Conservation (phyloP, 129 eudicot genomes). For the Sambucus nigra region DNA sequence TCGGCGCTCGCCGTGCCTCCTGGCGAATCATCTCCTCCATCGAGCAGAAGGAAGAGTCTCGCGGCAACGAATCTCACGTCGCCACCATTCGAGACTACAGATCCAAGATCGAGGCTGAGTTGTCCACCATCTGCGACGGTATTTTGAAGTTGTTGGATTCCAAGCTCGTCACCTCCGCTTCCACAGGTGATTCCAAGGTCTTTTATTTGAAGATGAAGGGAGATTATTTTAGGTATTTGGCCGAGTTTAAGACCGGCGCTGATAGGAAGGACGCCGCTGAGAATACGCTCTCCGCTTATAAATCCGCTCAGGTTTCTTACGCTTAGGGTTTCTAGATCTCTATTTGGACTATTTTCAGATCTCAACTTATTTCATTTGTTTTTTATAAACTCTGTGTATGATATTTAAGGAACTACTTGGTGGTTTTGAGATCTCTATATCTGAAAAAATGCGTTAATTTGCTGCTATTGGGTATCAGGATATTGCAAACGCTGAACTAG, state of each 20-base stretch:
- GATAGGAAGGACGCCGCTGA: slow-evolving; percentile 87
- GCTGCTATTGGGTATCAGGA: slow-evolving; percentile 39
- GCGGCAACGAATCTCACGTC: slow-evolving; percentile 77
- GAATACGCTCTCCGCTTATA: slow-evolving; percentile 72
- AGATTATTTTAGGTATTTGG: slow-evolving; percentile 74
- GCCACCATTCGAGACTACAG: slow-evolving; percentile 64
- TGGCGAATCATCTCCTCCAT: slow-evolving; percentile 87
- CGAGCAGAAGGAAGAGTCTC: slow-evolving; percentile 84
- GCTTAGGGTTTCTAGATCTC: neutral
- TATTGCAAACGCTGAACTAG: slow-evolving; percentile 68
- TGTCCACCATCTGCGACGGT: slow-evolving; percentile 66
- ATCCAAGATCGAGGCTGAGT: slow-evolving; percentile 79
- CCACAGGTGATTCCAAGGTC: slow-evolving; percentile 63
- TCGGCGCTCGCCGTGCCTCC: slow-evolving; percentile 84
- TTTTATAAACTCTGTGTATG: no score
- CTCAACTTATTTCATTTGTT: no score
- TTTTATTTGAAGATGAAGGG: slow-evolving; percentile 87
- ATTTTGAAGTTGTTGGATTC: slow-evolving; percentile 62
- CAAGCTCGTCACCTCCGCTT: slow-evolving; percentile 57
- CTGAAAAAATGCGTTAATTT: no score
- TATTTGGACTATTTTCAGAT: no score
- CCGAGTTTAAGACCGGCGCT: slow-evolving; percentile 77
- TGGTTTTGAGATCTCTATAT: no score
- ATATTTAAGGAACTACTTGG: no score
- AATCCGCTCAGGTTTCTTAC: slow-evolving; percentile 69